Percentiles rank a stretch among this genome's conserved stretches.
Conservation (phyloP, 169 alveolate genomes). For the Miamiensis avidus region DNA sequence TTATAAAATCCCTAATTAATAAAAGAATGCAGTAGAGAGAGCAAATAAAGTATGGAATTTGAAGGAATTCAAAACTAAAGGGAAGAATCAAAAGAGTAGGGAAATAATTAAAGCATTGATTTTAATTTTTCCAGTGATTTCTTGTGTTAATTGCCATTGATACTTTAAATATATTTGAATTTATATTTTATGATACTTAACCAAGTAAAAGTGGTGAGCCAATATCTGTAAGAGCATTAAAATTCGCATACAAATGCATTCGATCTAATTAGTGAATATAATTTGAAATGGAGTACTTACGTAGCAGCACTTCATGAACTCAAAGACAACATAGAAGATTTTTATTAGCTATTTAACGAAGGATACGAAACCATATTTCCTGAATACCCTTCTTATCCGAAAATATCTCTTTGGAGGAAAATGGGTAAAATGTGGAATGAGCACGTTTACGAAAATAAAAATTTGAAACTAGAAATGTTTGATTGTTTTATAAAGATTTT, state of each 20-base stretch:
- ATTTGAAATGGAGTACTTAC: slow-evolving; percentile 7
- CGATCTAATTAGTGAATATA: slow-evolving; percentile 16
- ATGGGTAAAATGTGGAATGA: slow-evolving; percentile 15
- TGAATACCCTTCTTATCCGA: slow-evolving; percentile 12
- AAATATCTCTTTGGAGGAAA: slow-evolving; percentile 17
- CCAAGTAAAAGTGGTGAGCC: not conserved
- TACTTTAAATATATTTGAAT: too few species aligned
- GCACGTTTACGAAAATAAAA: not conserved
- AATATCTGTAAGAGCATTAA: slow-evolving; percentile 21
- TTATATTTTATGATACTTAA: too few species aligned
- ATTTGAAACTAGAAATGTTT: not conserved
- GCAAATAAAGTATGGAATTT: not conserved
- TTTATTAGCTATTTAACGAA: slow-evolving; percentile 18
- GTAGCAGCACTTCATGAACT: not conserved
- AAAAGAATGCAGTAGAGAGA: too few species aligned
- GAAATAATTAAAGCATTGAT: not conserved
- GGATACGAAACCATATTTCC: slow-evolving; percentile 5
- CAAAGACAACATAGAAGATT: slow-evolving; percentile 1
- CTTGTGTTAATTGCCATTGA: not conserved
- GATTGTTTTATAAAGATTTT: slow-evolving; percentile 18
- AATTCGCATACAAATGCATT: slow-evolving; percentile 5
- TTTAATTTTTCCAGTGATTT: not conserved
- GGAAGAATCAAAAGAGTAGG: not conserved
- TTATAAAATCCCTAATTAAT: not conserved
- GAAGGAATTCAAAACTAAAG: not conserved